Evolutionary conservation across 805 yeast genomes (phyloP).

Genomic region (Kluyveromyces siamensis): DNA sequence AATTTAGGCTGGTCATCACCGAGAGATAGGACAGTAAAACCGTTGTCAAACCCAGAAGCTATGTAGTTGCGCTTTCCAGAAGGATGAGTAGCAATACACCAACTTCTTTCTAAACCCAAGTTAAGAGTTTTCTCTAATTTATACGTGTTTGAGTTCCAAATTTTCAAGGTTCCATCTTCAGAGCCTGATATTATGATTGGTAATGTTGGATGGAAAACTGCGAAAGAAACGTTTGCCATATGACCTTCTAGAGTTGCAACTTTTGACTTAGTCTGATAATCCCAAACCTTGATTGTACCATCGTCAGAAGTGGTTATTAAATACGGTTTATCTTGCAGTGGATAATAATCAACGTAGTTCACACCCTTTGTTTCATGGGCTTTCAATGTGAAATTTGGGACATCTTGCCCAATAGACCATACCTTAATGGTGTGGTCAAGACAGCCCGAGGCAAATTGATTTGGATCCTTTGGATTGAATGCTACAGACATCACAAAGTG

Average conservation of each 20-base stretch:
- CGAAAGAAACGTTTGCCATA: conserved; percentile 88
- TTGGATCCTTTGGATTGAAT: conserved; percentile 95
- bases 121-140: conserved; percentile 86
- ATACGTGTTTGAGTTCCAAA: conserved; percentile 94
- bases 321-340: conserved; percentile 95
- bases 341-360: conserved; percentile 93
- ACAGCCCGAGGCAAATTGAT: conserved; percentile 95
- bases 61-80: conserved; percentile 59
- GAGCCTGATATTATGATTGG: conserved; percentile 94
- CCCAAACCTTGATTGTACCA: conserved; percentile 84
- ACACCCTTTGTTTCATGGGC: conserved; percentile 94
- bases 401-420: conserved; percentile 85
- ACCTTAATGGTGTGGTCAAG: conserved; percentile 93
- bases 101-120: conserved; percentile 88
- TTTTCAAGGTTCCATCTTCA: conserved; percentile 88
- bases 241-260: conserved; percentile 95
- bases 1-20: conserved; percentile 93
- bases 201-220: conserved; percentile 95
- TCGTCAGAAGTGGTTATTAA: conserved; percentile 88
- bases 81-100: conserved; percentile 81
- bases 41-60: conserved; percentile 93
- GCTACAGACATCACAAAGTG: conserved; percentile 93
- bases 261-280: conserved; percentile 92
- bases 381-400: conserved; percentile 82
- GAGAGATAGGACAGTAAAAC: conserved; percentile 76